Conservation (phyloP, 768 basidiomycete genomes). For the Russula earlei region DNA sequence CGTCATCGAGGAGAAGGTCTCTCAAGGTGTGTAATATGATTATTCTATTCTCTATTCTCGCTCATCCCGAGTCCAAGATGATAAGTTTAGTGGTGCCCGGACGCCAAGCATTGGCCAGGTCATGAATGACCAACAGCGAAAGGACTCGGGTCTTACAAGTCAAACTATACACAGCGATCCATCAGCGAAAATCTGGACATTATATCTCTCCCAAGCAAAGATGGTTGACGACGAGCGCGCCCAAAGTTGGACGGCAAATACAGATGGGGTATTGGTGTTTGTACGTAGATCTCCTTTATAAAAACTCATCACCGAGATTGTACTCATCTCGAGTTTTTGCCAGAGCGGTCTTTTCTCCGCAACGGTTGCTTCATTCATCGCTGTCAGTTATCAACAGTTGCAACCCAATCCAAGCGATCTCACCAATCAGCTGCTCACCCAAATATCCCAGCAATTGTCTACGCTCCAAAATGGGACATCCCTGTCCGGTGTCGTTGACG, state of each 20-base stretch:
- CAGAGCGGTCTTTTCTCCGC: slow-evolving; percentile 25
- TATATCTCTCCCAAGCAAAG: slow-evolving; percentile 10
- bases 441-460: slow-evolving; percentile 15
- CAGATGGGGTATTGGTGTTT: slow-evolving; percentile 16
- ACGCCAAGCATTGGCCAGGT: background rate
- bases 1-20: background rate
- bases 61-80: background rate
- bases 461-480: background rate
- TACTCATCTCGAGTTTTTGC: background rate
- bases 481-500: background rate
- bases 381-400: slow-evolving; percentile 18
- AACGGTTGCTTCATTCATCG: slow-evolving; percentile 18
- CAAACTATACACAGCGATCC: background rate
- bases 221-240: slow-evolving; percentile 10
- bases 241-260: slow-evolving; percentile 18
- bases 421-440: slow-evolving; percentile 9
- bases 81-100: background rate
- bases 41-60: background rate
- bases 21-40: background rate
- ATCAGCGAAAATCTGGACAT: slow-evolving; percentile 12
- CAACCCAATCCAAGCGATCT: slow-evolving; percentile 8
- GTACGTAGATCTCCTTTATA: slow-evolving; percentile 1
- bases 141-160: background rate
- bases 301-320: background rate
- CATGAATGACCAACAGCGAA: background rate